phyloP scores from a whole-genome alignment of 1,284 basidiomycete genomes.

The Tausonia pullulans region DNA sequence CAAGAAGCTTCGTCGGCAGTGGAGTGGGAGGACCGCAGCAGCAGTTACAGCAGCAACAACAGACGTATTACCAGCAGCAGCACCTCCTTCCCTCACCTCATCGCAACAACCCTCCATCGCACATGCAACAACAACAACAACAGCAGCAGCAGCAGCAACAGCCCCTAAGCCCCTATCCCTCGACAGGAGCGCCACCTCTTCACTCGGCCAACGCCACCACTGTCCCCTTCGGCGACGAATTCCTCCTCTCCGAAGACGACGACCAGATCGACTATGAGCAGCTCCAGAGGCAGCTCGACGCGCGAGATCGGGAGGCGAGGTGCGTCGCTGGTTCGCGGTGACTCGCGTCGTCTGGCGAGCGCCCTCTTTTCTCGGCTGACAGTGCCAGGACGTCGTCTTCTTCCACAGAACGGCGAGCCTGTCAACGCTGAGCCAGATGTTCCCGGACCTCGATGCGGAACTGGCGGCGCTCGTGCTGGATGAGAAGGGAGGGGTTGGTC shows the following conservation, averaged over 20 bases:
- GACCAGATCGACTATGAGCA: constrained; percentile 10
- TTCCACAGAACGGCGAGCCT: not conserved
- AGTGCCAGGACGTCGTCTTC: not conserved
- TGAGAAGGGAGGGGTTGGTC: not conserved
- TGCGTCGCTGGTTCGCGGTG: not conserved
- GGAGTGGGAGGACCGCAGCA: not conserved
- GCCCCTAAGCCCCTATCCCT: too few species aligned
- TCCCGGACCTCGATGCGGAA: constrained; percentile 14
- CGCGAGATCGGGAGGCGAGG: constrained; percentile 7
- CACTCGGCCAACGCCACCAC: constrained; percentile 46
- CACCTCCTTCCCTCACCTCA: too few species aligned
- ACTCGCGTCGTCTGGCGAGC: not conserved
- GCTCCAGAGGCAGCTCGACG: constrained; percentile 12
- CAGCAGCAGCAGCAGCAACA: not conserved
- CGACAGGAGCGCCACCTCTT: constrained; percentile 20
- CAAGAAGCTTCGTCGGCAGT: constrained; percentile 1
- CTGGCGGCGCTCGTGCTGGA: constrained; percentile 12
- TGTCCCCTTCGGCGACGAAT: not conserved
- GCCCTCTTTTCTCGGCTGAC: not conserved
- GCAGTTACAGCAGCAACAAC: not conserved
- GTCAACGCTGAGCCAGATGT: constrained; percentile 7
- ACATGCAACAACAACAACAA: not conserved
- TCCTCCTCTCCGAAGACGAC: constrained; percentile 1
- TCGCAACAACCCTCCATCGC: too few species aligned
- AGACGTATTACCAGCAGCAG: too few species aligned